Conservation (phyloP, 1,284 basidiomycete genomes). For the Boletellus deceptivus region DNA sequence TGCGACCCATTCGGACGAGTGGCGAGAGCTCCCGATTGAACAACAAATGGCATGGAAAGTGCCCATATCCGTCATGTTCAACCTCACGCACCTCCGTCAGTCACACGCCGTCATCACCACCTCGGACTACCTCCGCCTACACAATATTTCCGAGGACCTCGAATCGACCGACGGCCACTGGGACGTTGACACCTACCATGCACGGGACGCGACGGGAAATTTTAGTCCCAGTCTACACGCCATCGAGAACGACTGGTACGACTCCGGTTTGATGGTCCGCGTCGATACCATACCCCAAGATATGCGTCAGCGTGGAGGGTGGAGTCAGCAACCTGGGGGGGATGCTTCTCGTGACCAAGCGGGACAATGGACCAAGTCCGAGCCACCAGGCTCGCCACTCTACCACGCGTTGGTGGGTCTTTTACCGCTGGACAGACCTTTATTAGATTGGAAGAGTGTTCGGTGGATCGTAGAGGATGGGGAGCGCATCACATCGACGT, state of each 20-base stretch:
- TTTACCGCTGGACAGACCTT: constrained; percentile 8
- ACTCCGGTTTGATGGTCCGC: constrained; percentile 32
- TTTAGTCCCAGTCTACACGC: constrained; percentile 29
- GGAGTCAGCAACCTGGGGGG: constrained; percentile 13
- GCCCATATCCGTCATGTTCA: constrained; percentile 43
- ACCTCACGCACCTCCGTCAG: constrained; percentile 42
- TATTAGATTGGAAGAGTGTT: constrained; percentile 20
- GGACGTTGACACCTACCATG: constrained; percentile 33
- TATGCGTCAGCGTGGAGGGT: constrained; percentile 34
- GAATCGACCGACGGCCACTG: constrained; percentile 41
- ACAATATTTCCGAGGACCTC: constrained; percentile 31
- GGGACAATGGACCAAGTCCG: constrained; percentile 25
- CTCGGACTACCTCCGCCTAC: constrained; percentile 42
- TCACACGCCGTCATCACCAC: constrained; percentile 40
- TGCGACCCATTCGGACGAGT: constrained; percentile 37
- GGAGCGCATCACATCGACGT: constrained; percentile 17
- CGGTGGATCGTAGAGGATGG: constrained; percentile 22
- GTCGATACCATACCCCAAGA: constrained; percentile 36
- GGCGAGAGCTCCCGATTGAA: constrained; percentile 40
- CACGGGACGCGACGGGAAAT: constrained; percentile 1
- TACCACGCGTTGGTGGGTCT: constrained; percentile 18
- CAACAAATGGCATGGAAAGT: constrained; percentile 42
- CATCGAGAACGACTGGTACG: constrained; percentile 42
- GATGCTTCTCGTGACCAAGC: constrained; percentile 17
- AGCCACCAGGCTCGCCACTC: constrained; percentile 15